phyloP scores from a whole-genome alignment of 1,139 yeast species.

The Saccharomyces uvarum region DNA sequence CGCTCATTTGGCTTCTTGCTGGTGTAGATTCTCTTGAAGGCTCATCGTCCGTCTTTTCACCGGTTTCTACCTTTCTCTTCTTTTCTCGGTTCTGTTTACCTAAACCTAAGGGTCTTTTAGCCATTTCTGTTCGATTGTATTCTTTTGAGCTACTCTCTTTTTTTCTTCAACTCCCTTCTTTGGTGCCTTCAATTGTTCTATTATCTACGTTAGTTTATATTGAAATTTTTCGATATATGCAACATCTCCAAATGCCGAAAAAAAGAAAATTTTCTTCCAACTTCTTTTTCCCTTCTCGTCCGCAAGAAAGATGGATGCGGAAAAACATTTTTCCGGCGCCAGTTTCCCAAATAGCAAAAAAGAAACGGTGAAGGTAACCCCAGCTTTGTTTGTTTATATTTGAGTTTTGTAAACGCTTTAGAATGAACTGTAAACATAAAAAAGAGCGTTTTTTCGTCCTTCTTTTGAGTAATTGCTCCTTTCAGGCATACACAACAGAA shows the following conservation, averaged over 20 bases:
- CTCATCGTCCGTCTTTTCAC: conserved; percentile 6
- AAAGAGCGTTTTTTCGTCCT: not conserved
- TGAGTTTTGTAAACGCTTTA: not conserved
- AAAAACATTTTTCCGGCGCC: not conserved
- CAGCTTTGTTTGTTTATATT: not conserved
- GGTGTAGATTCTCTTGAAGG: conserved; percentile 16
- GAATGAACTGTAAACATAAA: not conserved
- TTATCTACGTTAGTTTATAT: not conserved
- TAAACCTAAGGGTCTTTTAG: conserved; percentile 74
- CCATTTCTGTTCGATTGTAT: conserved; percentile 37
- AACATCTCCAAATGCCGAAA: not conserved
- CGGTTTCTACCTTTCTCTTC: conserved; percentile 21
- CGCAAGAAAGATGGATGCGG: not conserved
- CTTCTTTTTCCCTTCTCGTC: not conserved
- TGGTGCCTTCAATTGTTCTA: not conserved
- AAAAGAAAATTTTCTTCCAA: not conserved
- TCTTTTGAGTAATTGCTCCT: not conserved
- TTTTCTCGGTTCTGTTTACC: conserved; percentile 53
- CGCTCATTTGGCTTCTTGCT: conserved; percentile 37
- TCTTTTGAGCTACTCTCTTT: not conserved
- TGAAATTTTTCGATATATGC: not conserved
- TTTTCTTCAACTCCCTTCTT: not conserved
- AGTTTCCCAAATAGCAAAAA: not conserved
- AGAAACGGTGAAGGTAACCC: not conserved
- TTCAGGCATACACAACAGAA: not conserved